phyloP scores from a whole-genome alignment of 306 rosid genomes.

The Gastrolobium bilobum region DNA sequence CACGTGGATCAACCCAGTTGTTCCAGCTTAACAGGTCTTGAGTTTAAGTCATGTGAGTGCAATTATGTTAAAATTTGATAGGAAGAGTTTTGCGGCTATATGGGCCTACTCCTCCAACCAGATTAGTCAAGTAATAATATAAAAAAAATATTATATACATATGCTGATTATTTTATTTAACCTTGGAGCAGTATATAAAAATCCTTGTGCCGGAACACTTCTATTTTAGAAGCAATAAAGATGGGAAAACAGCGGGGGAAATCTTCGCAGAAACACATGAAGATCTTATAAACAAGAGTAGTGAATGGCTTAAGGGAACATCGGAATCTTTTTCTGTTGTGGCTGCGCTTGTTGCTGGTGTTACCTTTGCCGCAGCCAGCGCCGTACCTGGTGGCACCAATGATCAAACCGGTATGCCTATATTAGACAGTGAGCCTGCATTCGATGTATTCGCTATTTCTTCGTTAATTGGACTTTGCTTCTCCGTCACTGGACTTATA shows the following conservation, averaged over 20 bases:
- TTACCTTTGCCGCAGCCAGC: conserved; percentile 51
- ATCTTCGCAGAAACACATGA: conserved; percentile 47
- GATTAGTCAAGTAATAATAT: no score
- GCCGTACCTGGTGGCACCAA: conserved; percentile 53
- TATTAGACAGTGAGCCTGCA: conserved; percentile 40
- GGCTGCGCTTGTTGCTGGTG: conserved; percentile 50
- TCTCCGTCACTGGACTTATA: conserved; percentile 59
- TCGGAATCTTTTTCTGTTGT: conserved; percentile 50
- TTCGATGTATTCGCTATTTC: conserved; percentile 57
- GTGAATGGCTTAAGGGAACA: conserved; percentile 47
- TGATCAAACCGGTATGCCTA: conserved; percentile 27
- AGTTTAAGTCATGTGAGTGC: no score
- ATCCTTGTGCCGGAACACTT: conserved; percentile 26
- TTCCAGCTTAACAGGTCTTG: no score
- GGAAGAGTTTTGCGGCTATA: no score
- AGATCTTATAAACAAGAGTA: background rate
- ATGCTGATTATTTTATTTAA: background rate
- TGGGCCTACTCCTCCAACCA: no score
- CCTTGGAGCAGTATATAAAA: conserved; percentile 44
- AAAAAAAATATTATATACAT: no score
- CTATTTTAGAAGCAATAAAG: background rate
- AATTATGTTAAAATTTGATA: no score
- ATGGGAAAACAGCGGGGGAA: background rate
- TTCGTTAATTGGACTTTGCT: conserved; percentile 58
- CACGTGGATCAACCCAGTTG: no score